phyloP scores from a whole-genome alignment of 495 filamentous ascomycete genomes.

The Glutinoglossum americanum region DNA sequence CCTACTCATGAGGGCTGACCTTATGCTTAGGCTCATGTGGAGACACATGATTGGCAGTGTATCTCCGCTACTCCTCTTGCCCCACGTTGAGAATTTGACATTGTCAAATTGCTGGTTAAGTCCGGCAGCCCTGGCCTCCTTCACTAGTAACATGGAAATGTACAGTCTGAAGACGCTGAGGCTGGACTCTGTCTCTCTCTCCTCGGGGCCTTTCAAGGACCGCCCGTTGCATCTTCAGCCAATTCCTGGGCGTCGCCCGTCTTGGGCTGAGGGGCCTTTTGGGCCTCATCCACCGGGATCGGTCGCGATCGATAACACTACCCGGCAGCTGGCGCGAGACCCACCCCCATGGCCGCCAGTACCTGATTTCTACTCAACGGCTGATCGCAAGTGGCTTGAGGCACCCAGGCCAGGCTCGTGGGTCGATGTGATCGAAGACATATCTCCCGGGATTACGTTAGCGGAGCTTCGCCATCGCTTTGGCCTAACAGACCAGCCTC shows the following conservation, averaged over 20 bases:
- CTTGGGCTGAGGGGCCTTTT: neutral
- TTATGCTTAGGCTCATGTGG: slow-evolving; percentile 11
- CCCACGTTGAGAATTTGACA: slow-evolving; percentile 27
- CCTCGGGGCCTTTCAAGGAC: slow-evolving; percentile 3
- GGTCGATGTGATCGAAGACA: slow-evolving; percentile 19
- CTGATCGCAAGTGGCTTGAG: neutral
- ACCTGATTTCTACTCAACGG: neutral
- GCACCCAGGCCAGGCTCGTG: slow-evolving; percentile 17
- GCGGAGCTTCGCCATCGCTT: neutral
- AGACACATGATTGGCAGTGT: slow-evolving; percentile 21
- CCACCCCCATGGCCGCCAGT: neutral
- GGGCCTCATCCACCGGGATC: neutral
- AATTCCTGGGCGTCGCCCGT: neutral
- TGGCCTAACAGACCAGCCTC: neutral
- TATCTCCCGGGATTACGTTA: slow-evolving; percentile 16
- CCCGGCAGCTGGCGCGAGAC: neutral
- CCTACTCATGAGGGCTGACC: slow-evolving; percentile 11
- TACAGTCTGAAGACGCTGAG: slow-evolving; percentile 15
- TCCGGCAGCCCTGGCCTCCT: slow-evolving; percentile 19
- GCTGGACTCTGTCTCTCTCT: slow-evolving; percentile 21
- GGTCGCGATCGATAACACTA: neutral
- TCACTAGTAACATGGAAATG: slow-evolving; percentile 11
- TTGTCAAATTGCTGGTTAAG: slow-evolving; percentile 33
- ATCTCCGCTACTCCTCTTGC: slow-evolving; percentile 15
- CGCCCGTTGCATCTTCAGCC: neutral